These are phyloP conservation scores for Paracorniculantispora psalliotae DNA, from an alignment of 2,329 filamentous ascomycete species.

Conservation along the genomic window DNA sequence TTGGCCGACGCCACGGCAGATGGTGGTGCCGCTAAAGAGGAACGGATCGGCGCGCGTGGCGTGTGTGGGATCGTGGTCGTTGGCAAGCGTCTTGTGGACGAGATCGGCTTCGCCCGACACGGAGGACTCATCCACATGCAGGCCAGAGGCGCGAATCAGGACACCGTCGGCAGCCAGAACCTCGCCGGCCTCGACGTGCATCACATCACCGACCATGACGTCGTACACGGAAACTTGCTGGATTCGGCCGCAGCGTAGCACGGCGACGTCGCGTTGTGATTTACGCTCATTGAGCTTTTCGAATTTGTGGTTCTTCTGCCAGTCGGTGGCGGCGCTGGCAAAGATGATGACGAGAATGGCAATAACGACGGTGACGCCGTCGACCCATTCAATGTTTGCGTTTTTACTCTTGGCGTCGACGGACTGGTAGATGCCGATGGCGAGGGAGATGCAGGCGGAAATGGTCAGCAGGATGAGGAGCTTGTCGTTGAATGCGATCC, in stretches of 20 bases:
- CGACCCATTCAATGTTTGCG: slow-evolving; percentile 70
- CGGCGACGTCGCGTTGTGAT: slow-evolving; percentile 68
- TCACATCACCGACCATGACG: slow-evolving; percentile 67
- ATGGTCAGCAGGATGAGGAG: slow-evolving; percentile 67
- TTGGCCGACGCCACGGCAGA: slow-evolving; percentile 69
- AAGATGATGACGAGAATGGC: slow-evolving; percentile 72
- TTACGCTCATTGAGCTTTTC: slow-evolving; percentile 78
- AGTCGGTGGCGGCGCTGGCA: slow-evolving; percentile 75
- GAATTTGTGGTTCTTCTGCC: slow-evolving; percentile 77
- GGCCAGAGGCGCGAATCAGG: slow-evolving; percentile 59
- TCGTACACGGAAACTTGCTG: slow-evolving; percentile 66
- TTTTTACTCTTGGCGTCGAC: slow-evolving; percentile 47
- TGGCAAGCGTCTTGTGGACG: slow-evolving; percentile 56
- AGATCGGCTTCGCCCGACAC: slow-evolving; percentile 61
- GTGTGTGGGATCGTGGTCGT: slow-evolving; percentile 55
- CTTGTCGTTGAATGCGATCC: slow-evolving; percentile 81
- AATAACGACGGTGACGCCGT: slow-evolving; percentile 73
- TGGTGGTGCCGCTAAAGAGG: slow-evolving; percentile 73
- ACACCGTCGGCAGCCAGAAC: slow-evolving; percentile 69
- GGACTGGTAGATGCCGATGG: slow-evolving; percentile 70
- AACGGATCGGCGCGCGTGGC: slow-evolving; percentile 62
- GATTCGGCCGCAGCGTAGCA: slow-evolving; percentile 68
- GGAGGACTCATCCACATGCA: slow-evolving; percentile 61
- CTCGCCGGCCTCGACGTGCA: slow-evolving; percentile 69
- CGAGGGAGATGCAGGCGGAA: slow-evolving; percentile 68